phyloP scores from a whole-genome alignment of 371 early-diverging fungal genomes.

The Sporodiniella umbellata region DNA sequence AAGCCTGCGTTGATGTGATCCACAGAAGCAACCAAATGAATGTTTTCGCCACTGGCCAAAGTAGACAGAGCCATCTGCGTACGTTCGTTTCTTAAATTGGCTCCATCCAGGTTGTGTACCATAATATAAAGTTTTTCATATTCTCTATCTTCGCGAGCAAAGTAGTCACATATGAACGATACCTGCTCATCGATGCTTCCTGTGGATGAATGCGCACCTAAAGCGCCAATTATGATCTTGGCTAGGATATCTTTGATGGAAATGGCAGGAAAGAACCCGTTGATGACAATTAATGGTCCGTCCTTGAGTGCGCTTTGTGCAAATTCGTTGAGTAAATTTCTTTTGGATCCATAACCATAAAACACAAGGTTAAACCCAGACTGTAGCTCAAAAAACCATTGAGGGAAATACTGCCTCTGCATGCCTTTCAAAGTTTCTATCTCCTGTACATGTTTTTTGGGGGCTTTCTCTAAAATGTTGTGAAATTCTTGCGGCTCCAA shows the following conservation, averaged over 20 bases:
- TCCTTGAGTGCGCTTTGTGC: constrained; percentile 51
- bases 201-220: constrained; percentile 27
- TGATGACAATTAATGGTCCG: constrained; percentile 72
- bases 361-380: constrained; percentile 79
- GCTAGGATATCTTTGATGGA: constrained; percentile 69
- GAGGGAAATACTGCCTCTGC: constrained; percentile 67
- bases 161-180: constrained; percentile 60
- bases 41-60: constrained; percentile 62
- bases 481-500: constrained; percentile 66
- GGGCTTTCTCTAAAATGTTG: constrained; percentile 42
- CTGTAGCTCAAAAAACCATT: constrained; percentile 83
- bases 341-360: constrained; percentile 92
- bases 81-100: constrained; percentile 70
- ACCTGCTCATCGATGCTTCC: constrained; percentile 65
- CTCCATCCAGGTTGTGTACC: constrained; percentile 91
- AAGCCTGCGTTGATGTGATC: constrained; percentile 90
- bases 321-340: constrained; percentile 70
- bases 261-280: constrained; percentile 83
- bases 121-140: constrained; percentile 66
- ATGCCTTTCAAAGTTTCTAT: constrained; percentile 47
- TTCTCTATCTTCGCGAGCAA: constrained; percentile 42
- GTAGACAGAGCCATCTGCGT: constrained; percentile 63
- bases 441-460: constrained; percentile 59
- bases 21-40: constrained; percentile 81
- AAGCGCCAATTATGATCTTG: constrained; percentile 52